Evolutionary conservation across 176 grass and related monocot genomes (phyloP).

Genomic region (Metroxylon sagu): DNA sequence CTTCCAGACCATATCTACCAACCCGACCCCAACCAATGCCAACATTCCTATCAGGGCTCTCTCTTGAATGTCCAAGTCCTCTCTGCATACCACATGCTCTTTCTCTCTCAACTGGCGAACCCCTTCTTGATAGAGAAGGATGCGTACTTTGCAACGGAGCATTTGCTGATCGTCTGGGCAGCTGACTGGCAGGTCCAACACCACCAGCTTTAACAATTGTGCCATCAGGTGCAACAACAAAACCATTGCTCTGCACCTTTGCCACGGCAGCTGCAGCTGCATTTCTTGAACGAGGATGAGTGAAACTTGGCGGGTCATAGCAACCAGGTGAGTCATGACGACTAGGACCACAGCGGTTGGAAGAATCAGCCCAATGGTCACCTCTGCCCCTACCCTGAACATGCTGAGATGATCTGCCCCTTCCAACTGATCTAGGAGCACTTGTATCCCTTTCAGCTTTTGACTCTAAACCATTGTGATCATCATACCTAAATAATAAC

Average conservation of each 20-base stretch:
- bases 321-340: conserved; percentile 44
- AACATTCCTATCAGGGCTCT: conserved; percentile 51
- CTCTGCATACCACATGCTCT: conserved; percentile 20
- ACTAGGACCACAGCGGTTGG: conserved; percentile 36
- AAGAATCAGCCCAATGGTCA: conserved; percentile 49
- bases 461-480: conserved; percentile 32
- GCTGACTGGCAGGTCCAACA: conserved; percentile 25
- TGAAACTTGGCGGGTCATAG: conserved; percentile 27
- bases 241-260: conserved; percentile 93
- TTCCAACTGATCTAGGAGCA: conserved; percentile 26
- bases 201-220: conserved; percentile 71
- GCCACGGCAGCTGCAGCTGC: conserved; percentile 78
- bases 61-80: conserved; percentile 36
- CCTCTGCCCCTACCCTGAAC: conserved; percentile 28
- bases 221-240: conserved; percentile 92
- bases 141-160: conserved; percentile 24
- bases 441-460: conserved; percentile 42
- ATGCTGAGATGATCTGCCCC: conserved; percentile 22
- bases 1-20: conserved; percentile 49
- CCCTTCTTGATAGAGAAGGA: conserved; percentile 27
- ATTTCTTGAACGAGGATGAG: conserved; percentile 63
- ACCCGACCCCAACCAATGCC: conserved; percentile 21
- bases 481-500: conserved; percentile 50
- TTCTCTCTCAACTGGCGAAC: conserved; percentile 45
- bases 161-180: conserved; percentile 34